These are phyloP conservation scores for Cryptococcus hybrid DNA, from an alignment of 1,284 basidiomycete species.

Conservation along the genomic window DNA sequence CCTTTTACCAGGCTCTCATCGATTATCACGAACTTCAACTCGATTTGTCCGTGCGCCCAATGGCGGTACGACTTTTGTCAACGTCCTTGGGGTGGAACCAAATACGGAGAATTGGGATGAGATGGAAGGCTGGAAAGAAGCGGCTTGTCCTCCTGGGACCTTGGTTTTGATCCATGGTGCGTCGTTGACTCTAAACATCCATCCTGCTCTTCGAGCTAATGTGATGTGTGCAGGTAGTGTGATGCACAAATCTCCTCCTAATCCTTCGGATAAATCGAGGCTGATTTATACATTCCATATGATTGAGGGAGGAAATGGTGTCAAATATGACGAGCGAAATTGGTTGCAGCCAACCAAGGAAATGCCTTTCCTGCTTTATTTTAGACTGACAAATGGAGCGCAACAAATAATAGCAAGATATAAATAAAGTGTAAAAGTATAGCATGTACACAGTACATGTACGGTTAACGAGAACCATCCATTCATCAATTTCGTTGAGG, in stretches of 20 bases:
- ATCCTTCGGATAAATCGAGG: slow-evolving; percentile 64
- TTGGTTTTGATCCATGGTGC: slow-evolving; percentile 77
- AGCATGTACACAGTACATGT: background rate
- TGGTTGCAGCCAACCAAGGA: slow-evolving; percentile 71
- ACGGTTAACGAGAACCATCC: no score
- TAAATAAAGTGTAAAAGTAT: background rate
- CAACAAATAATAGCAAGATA: background rate
- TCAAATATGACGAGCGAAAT: slow-evolving; percentile 46
- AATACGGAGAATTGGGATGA: slow-evolving; percentile 55
- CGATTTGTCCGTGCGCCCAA: slow-evolving; percentile 73
- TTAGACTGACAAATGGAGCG: background rate
- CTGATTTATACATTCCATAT: slow-evolving; percentile 94
- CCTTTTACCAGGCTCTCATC: slow-evolving; percentile 91
- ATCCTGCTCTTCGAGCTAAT: background rate
- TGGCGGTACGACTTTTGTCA: slow-evolving; percentile 68
- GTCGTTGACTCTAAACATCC: slow-evolving; percentile 2
- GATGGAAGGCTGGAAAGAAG: slow-evolving; percentile 64
- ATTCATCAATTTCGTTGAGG: no score
- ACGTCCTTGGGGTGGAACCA: slow-evolving; percentile 54
- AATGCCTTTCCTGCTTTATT: slow-evolving; percentile 80
- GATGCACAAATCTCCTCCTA: slow-evolving; percentile 82
- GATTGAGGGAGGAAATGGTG: slow-evolving; percentile 50
- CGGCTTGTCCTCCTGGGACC: slow-evolving; percentile 68
- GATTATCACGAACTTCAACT: slow-evolving; percentile 66
- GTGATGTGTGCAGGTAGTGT: slow-evolving; percentile 61